Base-by-base conservation (phyloP, 2,329 filamentous ascomycete species). In the Calonectria pauciramosa region DNA sequence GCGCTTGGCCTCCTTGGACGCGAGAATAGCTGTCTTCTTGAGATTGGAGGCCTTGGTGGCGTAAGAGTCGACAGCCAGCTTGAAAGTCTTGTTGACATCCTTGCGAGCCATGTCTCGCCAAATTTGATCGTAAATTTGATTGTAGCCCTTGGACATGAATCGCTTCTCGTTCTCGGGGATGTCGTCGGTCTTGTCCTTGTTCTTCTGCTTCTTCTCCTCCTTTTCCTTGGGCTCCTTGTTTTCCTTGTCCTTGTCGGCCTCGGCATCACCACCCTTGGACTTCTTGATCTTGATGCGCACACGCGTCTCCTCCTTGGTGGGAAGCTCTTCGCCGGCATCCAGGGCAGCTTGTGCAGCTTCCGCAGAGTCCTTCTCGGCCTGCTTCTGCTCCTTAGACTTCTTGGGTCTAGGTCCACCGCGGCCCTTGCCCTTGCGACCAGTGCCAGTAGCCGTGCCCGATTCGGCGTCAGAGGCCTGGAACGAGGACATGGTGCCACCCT, bases 41-140 rank as follows among this genome's bases (percentile, higher is more conserved):
- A 98, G 91, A 81, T 99, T 99, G n/a, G 96, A 97, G 68, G 94
- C 92, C 83, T 97, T 97, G 47, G 94, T 97, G 11, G 93, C 91
- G 73, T 96, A 93, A 0, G 96, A 98, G 79, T 95, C 94, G 71
- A 93, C 92, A 71, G 97, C 97, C 83, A 98, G 90, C 79, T 97
- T 95, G 84, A 93, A 96, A 0, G 98, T 95, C 87, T 98, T 99
- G 82, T 94, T 95, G 75, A 98, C 94, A 84, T 98, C 96, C 84
- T 98, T 98, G 75, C 95, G 93, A 3, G 96, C 95, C 80, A 99
- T 92, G 82, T 99, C 97, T 77, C 96, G 94, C 93, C 95, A 97
- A 78, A 99, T 99, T 84, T 98, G 96, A 82, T 98, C 96, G 84
- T 98, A 98, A 72, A 99, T 96, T 84, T 98, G 96, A 82, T 97